Evolutionary conservation across 805 yeast species (phyloP), one percentile per base, ranked within the genome.

Genomic region (Blastobotrys attinorum): DNA sequence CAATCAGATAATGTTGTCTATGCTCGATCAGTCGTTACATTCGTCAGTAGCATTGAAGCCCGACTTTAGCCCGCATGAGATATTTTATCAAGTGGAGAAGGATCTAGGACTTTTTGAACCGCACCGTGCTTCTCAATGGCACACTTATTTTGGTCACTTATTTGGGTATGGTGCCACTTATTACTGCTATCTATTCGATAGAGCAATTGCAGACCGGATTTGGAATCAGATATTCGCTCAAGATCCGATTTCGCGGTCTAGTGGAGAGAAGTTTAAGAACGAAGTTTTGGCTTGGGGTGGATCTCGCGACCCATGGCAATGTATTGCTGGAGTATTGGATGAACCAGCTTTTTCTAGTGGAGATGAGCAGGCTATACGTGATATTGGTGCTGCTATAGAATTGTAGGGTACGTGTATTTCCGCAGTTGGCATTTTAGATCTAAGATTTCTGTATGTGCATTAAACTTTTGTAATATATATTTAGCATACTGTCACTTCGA

Each of bases 131-230:
- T 80, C 95, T 1, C 81, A 80, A 21, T 89, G 97, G 96, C 94
- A 86, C 45, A 97, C 95, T 1, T 86, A 81, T 58, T 89, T 92
- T 63, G 95, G 96, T 1, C 98, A 92, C 58, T 65, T 92, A 33
- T 84, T 83, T 53, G 87, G 96, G 0, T 92, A 92, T 58, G 97
- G 97, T 1, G 85, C 97, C 0, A 84, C 89, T 0, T 92, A 92
- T 59, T 92, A 92, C 64, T 83, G 96, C 23, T 92, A 92, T 59
- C 63, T 92, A 41, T 73, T 92, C 44, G 98, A 92, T 63, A 67
- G 97, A 32, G 96, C 96, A 4, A 84, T 92, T 50, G 97, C 97
- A 0, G 77, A 87, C 21, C 79, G 79, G 56, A 74, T 90, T 2
- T 92, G 96, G 89, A 70, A 73, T 8, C 78, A 75, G 38, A 65